These are phyloP conservation scores for Camellia sinensis DNA, from an alignment of 148 eudicot genomes.

Conservation along the genomic window DNA sequence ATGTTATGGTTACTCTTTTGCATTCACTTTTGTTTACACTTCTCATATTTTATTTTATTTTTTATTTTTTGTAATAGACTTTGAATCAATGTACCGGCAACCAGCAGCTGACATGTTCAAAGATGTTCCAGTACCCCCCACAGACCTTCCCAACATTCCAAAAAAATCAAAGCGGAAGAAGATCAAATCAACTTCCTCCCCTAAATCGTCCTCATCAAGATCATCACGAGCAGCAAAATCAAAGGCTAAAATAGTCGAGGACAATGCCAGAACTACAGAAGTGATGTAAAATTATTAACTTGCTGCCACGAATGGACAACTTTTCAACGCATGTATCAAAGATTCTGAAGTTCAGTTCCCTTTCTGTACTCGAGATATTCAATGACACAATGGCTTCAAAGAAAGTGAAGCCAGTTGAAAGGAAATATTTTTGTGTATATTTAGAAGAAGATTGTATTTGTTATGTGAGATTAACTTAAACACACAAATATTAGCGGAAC, in stretches of 20 bases:
- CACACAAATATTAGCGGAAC: background rate
- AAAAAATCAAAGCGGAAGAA: constrained; percentile 64
- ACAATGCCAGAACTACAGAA: constrained; percentile 11
- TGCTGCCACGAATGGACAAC: background rate
- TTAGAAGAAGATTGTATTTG: background rate
- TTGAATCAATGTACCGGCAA: constrained; percentile 38
- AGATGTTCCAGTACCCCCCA: constrained; percentile 39
- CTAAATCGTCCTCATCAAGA: constrained; percentile 49
- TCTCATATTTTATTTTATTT: background rate
- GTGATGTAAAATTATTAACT: constrained; percentile 3
- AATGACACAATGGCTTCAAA: no score
- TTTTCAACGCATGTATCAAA: background rate
- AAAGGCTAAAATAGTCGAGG: constrained; percentile 29
- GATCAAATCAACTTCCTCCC: constrained; percentile 40
- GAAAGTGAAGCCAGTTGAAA: background rate
- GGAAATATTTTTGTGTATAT: background rate
- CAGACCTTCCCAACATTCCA: constrained; percentile 36
- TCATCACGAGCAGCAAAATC: constrained; percentile 49
- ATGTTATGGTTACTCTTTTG: background rate
- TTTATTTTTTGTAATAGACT: constrained; percentile 35
- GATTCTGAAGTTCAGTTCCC: background rate
- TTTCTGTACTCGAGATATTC: background rate
- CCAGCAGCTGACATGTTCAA: constrained; percentile 31
- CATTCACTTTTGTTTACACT: background rate
- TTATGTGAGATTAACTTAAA: background rate